phyloP scores from a whole-genome alignment of 1,284 basidiomycete species.

The Moesziomyces aphidis region DNA sequence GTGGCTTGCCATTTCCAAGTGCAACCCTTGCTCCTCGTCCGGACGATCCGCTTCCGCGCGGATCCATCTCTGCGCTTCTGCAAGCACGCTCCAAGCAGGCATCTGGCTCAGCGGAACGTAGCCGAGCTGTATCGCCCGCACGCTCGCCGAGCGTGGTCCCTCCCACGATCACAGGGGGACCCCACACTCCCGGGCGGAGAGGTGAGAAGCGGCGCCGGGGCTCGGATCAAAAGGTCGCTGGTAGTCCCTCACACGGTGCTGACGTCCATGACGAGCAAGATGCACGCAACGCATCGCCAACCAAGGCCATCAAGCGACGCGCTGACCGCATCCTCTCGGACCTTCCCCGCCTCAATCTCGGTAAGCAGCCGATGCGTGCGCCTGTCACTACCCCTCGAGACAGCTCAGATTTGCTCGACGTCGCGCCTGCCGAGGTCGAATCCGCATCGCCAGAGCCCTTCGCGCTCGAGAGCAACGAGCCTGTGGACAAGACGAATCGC shows the following conservation, averaged over 20 bases:
- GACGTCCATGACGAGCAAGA: slow-evolving; percentile 1
- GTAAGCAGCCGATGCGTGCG: slow-evolving; percentile 30
- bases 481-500: slow-evolving; percentile 38
- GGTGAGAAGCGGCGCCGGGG: slow-evolving; percentile 45
- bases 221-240: slow-evolving; percentile 31
- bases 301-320: slow-evolving; percentile 20
- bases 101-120: slow-evolving; percentile 17
- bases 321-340: slow-evolving; percentile 41
- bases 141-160: slow-evolving; percentile 3
- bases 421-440: slow-evolving; percentile 22
- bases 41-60: slow-evolving; percentile 59
- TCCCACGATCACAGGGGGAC: slow-evolving; percentile 1
- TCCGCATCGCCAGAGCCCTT: slow-evolving; percentile 39
- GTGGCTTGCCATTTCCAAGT: slow-evolving; percentile 10
- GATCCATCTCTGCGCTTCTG: slow-evolving; percentile 30
- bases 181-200: slow-evolving; percentile 51
- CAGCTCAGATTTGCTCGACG: slow-evolving; percentile 20
- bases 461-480: slow-evolving; percentile 11
- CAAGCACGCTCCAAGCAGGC: slow-evolving; percentile 41
- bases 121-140: slow-evolving; percentile 6
- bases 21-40: slow-evolving; percentile 31
- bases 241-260: slow-evolving; percentile 20
- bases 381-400: slow-evolving; percentile 3
- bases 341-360: slow-evolving; percentile 39
- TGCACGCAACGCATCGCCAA: slow-evolving; percentile 6